These are phyloP conservation scores for Fistulifera solaris DNA, from an alignment of 108 stramenopile species.

Conservation along the genomic window DNA sequence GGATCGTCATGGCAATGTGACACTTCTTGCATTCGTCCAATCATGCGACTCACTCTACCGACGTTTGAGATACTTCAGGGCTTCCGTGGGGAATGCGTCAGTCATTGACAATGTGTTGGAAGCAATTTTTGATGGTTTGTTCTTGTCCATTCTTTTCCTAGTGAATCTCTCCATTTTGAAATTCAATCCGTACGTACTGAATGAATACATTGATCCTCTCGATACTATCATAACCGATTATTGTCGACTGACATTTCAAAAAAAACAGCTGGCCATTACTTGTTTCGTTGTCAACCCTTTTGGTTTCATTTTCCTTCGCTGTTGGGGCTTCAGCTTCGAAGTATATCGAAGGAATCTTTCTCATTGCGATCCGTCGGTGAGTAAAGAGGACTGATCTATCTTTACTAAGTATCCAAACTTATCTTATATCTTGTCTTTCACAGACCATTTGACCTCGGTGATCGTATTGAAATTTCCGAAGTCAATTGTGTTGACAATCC, in stretches of 20 bases:
- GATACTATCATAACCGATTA: no score
- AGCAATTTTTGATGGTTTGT: slow-evolving; percentile 41
- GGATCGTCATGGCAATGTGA: slow-evolving; percentile 25
- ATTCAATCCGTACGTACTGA: slow-evolving; percentile 54
- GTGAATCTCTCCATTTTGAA: slow-evolving; percentile 38
- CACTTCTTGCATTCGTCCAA: slow-evolving; percentile 56
- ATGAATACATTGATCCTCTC: slow-evolving; percentile 17
- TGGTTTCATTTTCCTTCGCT: slow-evolving; percentile 60
- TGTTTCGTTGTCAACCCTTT: neutral
- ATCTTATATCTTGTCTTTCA: no score
- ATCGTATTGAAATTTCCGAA: slow-evolving; percentile 59
- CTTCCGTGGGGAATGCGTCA: slow-evolving; percentile 47
- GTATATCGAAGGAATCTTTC: slow-evolving; percentile 10
- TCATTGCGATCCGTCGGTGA: slow-evolving; percentile 7
- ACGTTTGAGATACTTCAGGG: slow-evolving; percentile 40
- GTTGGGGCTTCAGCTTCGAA: slow-evolving; percentile 58
- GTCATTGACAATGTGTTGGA: slow-evolving; percentile 69
- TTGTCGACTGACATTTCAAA: no score
- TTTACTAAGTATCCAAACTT: no score
- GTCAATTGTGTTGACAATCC: slow-evolving; percentile 7
- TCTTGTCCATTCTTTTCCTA: slow-evolving; percentile 44
- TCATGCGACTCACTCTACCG: slow-evolving; percentile 47
- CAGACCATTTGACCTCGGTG: slow-evolving; percentile 69
- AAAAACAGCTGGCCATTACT: no score
- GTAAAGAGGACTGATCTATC: no score